phyloP scores from a whole-genome alignment of 257 asterid species.

The Cynanchum wilfordii region DNA sequence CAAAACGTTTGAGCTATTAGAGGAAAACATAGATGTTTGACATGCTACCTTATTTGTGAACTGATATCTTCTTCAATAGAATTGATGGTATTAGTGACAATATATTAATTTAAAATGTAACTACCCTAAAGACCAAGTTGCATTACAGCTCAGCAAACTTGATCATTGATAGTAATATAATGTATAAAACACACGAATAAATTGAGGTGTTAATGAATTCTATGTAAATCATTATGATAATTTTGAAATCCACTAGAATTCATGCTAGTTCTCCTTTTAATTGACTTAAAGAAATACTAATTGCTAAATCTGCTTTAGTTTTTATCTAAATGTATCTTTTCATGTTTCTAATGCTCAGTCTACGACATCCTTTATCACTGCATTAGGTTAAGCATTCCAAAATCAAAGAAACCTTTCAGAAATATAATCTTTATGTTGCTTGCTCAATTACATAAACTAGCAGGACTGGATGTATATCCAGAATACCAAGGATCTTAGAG shows the following conservation, averaged over 20 bases:
- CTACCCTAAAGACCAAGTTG: neutral
- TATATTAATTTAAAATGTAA: neutral
- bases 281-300: too few species aligned
- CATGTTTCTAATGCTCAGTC: too few species aligned
- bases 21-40: neutral
- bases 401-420: neutral
- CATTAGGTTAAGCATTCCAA: too few species aligned
- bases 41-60: neutral
- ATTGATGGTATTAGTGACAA: neutral
- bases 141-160: neutral
- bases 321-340: too few species aligned
- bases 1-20: neutral
- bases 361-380: too few species aligned
- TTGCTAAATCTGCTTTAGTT: too few species aligned
- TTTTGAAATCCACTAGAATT: too few species aligned
- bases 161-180: neutral
- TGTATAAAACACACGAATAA: neutral
- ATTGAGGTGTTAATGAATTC: neutral
- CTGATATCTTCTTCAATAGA: neutral
- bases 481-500: neutral
- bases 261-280: too few species aligned
- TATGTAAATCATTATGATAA: neutral
- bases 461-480: neutral
- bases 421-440: neutral
- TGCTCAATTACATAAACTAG: neutral